Evolutionary conservation across 1,284 basidiomycete genomes (phyloP), one percentile per base, ranked within the genome.

Genomic region (Ustilago trichophora): DNA sequence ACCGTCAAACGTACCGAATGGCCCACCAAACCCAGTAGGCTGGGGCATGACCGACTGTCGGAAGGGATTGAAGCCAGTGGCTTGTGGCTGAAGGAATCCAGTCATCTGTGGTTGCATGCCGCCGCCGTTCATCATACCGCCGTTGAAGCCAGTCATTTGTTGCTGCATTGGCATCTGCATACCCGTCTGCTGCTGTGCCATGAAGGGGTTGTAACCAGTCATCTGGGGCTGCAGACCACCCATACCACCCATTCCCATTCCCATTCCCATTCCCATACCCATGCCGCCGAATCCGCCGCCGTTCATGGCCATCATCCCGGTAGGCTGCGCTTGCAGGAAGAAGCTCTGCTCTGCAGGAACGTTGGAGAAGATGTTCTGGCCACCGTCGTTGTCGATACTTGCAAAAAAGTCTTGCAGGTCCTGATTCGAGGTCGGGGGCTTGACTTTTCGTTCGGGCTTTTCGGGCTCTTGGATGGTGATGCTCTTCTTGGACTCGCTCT

Each of bases 341-440:
- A 71, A 66, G 35, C 50, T 52, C 41, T 66, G 68, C 40, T 71
- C 62, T 22, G 44, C 36, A 6, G 68, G 57, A 3, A 71, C 57
- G 16, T 62, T 62, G 67, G 88, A 88, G 80, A 90, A 90, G 84
- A 89, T 88, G n/a, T 86, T 86, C n/a, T 58, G 65, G 6, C 87
- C 84, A 77, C 91, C 89, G 55, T 91, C 88, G 48, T 88, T 87
- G 81, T 97, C 93, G 73, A 98, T 96, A 15, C 91, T 88, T 43
- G 87, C 85, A 83, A 98, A 97, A 84, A 98, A 96, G 83, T 98
- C 96, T 31, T 89, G 83, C 51, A 91, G 85, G 18, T 85, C 84
- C 54, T 85, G 40, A 45, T 75, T 67, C 59, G 45, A n/a, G 63
- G 69, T 72, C 13, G 67, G 62, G 6, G 67, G 66, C 42, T 76